Base-by-base conservation (phyloP, 2,329 filamentous ascomycete genomes). In the Pseudogymnoascus sp. region DNA sequence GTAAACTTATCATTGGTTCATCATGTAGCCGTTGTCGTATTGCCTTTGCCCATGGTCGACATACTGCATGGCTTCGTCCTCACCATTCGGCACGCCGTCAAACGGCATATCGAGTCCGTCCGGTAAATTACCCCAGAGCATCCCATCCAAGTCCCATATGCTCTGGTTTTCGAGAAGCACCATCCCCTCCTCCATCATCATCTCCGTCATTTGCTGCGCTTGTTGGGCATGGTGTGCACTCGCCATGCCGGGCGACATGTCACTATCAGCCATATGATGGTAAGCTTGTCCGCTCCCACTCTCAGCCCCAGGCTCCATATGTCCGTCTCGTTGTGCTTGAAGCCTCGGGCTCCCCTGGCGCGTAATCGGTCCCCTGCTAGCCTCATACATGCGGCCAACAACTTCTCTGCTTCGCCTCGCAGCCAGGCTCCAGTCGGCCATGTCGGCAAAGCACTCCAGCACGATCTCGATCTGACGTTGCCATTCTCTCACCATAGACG, bases 351-450 rank as follows among this genome's bases (percentile, higher is more conserved):
- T 66, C 68, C 71, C 67, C 28, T 69, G 66, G 37, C 67, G 59
- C 20, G 66, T 70, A 7, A 66, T 36, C 9, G 70, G 67, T 18
- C 67, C 59, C 57, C 67, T 71, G 36, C 70, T 71, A 8, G 84
- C 84, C 66, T 87, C 84, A 68, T 86, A 85, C 74, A 88, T 84
- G 65, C 82, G 79, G 67, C 77, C 80, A 22, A 88, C 79, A 3
- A 86, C 85, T 70, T 87, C 85, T 47, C 84, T 76, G 60, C 83
- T 86, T 61, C 84, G 78, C 64, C 81, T 79, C 0, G 85, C 85
- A 2, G 84, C 83, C 30, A 86, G 76, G 3, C 84, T 86, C 82
- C 84, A 87, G 67, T 84, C 80, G 63, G 85, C 79, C 79, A 88
- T 84, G 4, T 79, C 80, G 38, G 86, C 83, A 11, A 88, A 80